Base-by-base conservation (phyloP, 1,139 yeast species). In the Candida tropicalis region DNA sequence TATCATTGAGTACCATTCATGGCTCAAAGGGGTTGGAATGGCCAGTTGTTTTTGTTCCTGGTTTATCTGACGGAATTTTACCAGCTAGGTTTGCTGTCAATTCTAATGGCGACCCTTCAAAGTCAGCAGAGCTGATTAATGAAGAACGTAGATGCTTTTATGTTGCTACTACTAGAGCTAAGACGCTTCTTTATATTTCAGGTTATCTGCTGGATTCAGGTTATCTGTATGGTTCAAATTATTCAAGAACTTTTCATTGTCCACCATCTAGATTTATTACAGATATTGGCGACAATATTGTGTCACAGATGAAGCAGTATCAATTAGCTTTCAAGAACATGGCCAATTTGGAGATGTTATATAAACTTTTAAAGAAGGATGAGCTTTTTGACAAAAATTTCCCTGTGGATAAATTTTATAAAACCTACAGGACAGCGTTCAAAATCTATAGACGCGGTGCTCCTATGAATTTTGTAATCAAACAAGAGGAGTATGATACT, bases 21-120 rank as follows among this genome's bases (percentile, higher is more conserved):
- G 89, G 91, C 0, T 82, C 98, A 2, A 93, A 93, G 58, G 98
- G 98, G 1, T 69, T 90, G 4, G 98, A 93, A 61, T 93, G 98
- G 98, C 93, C 96, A 0, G 79, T 87, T 5, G 97, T 93, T 0
- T 87, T 89, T 57, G 77, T 89, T 10, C 91, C 95, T 0, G 84
- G 86, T 0, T 65, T 86, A 22, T 70, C 79, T 12, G 87, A 84
- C 39, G 81, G 82, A 1, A 57, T 73, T 6, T 63, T 83, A n/a
- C 90, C 89, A 20, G 78, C 73, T 35, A 59, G 60, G 26, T 70
- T 68, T 59, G 75, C 73, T 20, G 52, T 54, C 12, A 67, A 65
- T 1, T 60, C 59, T 2, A 12, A 6, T 3, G 23, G n/a, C 8
- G 12, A n/a, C 6, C 36, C 38, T 10, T 10, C 33, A 10, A 15